Evolutionary conservation across 1,139 yeast genomes (phyloP), one percentile per base, ranked within the genome.

Genomic region (Wickerhamiella pararugosa): DNA sequence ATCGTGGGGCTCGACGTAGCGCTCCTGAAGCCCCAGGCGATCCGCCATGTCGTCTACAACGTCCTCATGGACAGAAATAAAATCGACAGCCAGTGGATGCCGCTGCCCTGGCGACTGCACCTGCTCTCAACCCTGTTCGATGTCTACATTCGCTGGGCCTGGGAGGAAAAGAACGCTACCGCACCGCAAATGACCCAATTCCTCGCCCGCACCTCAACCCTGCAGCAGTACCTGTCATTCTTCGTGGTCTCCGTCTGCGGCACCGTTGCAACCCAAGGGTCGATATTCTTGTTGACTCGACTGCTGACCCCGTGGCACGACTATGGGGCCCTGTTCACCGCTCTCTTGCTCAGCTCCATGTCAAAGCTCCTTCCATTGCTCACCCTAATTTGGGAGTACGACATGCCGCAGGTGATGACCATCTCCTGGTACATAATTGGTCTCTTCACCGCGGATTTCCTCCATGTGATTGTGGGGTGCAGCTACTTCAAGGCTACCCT

Each of bases 341-440:
- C 94, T 0, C 69, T 84, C 1, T 58, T 86, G 37, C 70, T 84
- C 3, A 76, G 96, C 0, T 76, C 83, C 36, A 75, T 84, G 1
- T 76, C 90, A 34, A 82, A 79, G 54, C 66, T 90, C 25, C 79
- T 87, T 48, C 98, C 98, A 0, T 80, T 92, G n/a, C 65, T 90
- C 31, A 87, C 87, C 87, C 67, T 90, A 32, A 87, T 92, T 32
- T 90, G 99, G 99, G 90, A 94, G 1, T 90, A 90, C 55, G 96
- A 90, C 54, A 71, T 82, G 6, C 69, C 81, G 0, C 67, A 79
- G 6, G 79, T 83, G 0, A 70, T 77, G 9, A 65, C 67, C 11
- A 65, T 77, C 10, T 78, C 81, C 28, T 73, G 73, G 45, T 63
- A 75, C 53, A 71, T 79, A 4, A 79, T 83, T 1, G 69, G 71